Evolutionary conservation across 2,329 filamentous ascomycete species (phyloP).

Genomic region (Trichoderma koningiopsis): DNA sequence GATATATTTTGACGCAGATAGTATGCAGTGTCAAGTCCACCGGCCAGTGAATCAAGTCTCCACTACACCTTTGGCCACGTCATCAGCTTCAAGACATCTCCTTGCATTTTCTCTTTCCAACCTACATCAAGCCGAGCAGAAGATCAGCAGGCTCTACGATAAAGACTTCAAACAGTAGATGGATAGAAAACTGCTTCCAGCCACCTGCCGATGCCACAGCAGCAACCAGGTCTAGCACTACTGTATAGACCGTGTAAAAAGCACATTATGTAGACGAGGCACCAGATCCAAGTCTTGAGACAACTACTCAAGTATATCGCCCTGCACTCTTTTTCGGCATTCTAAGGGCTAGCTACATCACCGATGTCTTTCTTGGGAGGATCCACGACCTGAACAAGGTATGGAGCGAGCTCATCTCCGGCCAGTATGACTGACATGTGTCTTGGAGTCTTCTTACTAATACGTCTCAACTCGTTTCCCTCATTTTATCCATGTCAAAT

Average conservation of each 20-base stretch:
- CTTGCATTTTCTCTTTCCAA: no score
- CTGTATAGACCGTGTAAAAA: background rate
- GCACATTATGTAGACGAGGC: background rate
- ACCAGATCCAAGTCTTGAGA: background rate
- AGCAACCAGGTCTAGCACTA: background rate
- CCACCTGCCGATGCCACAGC: no score
- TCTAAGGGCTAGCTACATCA: background rate
- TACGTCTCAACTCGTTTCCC: background rate
- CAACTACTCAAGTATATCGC: no score
- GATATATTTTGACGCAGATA: no score
- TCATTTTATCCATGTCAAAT: background rate
- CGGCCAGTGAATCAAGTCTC: no score
- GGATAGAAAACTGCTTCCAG: no score
- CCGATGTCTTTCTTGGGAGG: background rate
- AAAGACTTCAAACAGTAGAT: no score
- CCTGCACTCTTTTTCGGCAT: background rate
- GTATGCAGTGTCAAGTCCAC: no score
- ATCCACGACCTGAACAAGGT: background rate
- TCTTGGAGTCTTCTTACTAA: background rate
- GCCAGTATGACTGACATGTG: background rate
- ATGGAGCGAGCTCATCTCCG: background rate
- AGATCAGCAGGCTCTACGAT: no score
- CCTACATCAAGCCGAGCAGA: no score
- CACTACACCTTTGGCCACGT: no score
- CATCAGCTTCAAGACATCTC: no score